Evolutionary conservation across 306 rosid species (phyloP).

Genomic region (Astragalus glycyphyllos): DNA sequence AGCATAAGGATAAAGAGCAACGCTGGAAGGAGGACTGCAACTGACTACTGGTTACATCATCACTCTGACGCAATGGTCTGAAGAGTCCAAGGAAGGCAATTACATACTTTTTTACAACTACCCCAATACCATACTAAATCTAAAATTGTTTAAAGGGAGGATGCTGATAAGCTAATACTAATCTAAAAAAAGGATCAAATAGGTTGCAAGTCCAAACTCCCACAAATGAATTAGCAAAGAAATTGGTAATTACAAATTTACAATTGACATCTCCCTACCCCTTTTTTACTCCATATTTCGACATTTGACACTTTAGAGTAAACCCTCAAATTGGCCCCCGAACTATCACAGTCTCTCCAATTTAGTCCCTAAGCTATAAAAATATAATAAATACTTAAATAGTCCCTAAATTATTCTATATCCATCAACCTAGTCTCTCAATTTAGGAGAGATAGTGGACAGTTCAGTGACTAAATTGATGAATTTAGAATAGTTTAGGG

Average conservation of each 20-base stretch:
- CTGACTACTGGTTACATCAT: not conserved
- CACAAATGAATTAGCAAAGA: not conserved
- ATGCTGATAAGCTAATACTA: constrained; percentile 5
- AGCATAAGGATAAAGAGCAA: not conserved
- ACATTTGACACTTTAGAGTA: too few species aligned
- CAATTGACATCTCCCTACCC: not conserved
- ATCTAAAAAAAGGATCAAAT: not conserved
- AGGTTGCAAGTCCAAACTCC: not conserved
- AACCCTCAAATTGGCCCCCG: too few species aligned
- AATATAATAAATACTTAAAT: too few species aligned
- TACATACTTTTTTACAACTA: constrained; percentile 15
- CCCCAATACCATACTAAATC: not conserved
- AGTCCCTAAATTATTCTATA: too few species aligned
- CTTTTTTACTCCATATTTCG: not conserved
- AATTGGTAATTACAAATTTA: not conserved
- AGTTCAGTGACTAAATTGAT: too few species aligned
- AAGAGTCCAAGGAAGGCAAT: constrained; percentile 2
- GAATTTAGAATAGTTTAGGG: too few species aligned
- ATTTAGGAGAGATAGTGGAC: too few species aligned
- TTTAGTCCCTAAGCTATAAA: too few species aligned
- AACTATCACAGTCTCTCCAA: too few species aligned
- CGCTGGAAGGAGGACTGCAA: too few species aligned
- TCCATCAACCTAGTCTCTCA: too few species aligned
- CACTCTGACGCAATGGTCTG: not conserved
- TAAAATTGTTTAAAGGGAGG: not conserved